Evolutionary conservation across 2,329 filamentous ascomycete genomes (phyloP).

Genomic region (Botrytis galanthina): DNA sequence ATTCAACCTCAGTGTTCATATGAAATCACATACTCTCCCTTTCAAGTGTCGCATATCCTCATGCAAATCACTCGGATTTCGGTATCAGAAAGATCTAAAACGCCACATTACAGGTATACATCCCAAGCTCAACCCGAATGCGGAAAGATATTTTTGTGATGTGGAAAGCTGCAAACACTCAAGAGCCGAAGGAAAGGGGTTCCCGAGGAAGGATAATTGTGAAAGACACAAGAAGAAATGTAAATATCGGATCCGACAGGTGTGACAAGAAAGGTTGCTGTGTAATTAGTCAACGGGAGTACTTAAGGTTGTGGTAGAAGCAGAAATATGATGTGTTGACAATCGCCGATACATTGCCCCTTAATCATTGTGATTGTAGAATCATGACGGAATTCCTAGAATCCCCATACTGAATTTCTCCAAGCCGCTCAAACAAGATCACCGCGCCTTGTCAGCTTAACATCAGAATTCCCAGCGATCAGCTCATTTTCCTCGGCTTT

Average conservation of each 20-base stretch:
- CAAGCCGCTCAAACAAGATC: not conserved
- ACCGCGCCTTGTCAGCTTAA: not conserved
- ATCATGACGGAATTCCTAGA: not conserved
- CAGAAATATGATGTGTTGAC: not conserved
- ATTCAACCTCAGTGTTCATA: not conserved
- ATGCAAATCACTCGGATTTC: not conserved
- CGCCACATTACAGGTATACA: not conserved
- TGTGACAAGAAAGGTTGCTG: not conserved
- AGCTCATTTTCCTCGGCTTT: no score
- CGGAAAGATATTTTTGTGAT: not conserved
- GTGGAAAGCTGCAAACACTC: slow-evolving; percentile 5
- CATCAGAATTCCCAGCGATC: not conserved
- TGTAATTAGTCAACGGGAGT: not conserved
- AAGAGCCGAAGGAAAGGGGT: not conserved
- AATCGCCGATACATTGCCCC: not conserved
- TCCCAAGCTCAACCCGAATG: not conserved
- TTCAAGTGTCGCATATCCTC: not conserved
- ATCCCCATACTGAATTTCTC: not conserved
- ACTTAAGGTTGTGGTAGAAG: not conserved
- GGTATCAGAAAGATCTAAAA: not conserved
- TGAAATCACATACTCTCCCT: not conserved
- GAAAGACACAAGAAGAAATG: slow-evolving; percentile 3
- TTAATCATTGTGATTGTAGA: not conserved
- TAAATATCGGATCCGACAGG: not conserved
- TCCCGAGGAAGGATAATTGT: slow-evolving; percentile 6